Evolutionary conservation across 805 yeast genomes (phyloP), one percentile per base, ranked within the genome.

Genomic region (Saccharomycodes ludwigii): DNA sequence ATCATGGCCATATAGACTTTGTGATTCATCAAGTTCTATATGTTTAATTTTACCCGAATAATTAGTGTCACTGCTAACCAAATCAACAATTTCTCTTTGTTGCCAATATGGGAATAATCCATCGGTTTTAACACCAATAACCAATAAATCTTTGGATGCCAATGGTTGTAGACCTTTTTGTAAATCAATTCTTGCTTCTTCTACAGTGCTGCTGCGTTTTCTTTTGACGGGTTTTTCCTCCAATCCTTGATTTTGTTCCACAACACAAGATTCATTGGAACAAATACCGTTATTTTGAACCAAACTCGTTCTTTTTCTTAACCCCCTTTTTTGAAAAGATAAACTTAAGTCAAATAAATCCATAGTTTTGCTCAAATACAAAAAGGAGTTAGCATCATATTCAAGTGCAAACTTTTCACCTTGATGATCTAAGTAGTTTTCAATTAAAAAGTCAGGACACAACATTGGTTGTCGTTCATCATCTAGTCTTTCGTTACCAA

Each of bases 51-150:
- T 61, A 27, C 53, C 55, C n/a, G n/a, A n/a, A n/a, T n/a, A n/a
- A 14, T 46, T 51, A 36, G 51, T 48, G 26, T 46, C 52, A 27
- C 68, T 65, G 10, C 56, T 58, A 29, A 86, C 62, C 22, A 73
- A 70, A 11, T 71, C 68, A 18, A 73, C 75, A 35, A 83, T 74
- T 50, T 86, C 95, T 35, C 75, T 58, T 56, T 86, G 96, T 59
- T 86, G 96, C 94, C 95, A 83, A 22, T 77, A 82, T 1, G 96
- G 96, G 63, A 86, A 86, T 31, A 86, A 63, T 24, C 81, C 80
- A 51, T 86, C 96, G 1, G 91, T 77, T 48, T 82, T 91, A n/a
- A 85, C 95, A 8, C 96, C 96, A 32, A 86, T 68, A 4, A 86
- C 82, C 34, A 86, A 61, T 3, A 81, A 65, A 21, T 79, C 74